Evolutionary conservation across 148 eudicot species (phyloP).

Genomic region (Amaranthus hypochondriacus): DNA sequence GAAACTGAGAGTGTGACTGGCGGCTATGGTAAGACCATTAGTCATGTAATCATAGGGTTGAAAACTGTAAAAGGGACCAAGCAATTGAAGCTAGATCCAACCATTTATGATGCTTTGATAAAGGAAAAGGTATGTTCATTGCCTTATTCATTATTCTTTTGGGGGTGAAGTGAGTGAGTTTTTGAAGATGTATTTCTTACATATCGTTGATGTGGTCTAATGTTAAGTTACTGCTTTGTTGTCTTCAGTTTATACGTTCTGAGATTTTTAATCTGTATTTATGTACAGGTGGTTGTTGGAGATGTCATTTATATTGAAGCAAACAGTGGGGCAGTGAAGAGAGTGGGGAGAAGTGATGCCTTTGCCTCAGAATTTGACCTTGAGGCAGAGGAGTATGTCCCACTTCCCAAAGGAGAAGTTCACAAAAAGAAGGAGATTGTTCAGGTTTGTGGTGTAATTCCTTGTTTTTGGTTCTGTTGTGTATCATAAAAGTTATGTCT

Average conservation of each 20-base stretch:
- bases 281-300: conserved; percentile 89
- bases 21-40: conserved; percentile 94
- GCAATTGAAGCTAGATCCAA: conserved; percentile 93
- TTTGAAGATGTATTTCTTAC: neutral
- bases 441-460: conserved; percentile 49
- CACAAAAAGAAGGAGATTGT: conserved; percentile 98
- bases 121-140: conserved; percentile 72
- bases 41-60: conserved; percentile 91
- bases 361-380: conserved; percentile 99
- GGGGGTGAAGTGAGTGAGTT: neutral
- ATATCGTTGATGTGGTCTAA: neutral
- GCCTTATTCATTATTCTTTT: neutral
- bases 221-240: neutral
- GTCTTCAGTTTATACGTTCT: neutral
- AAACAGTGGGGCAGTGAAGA: conserved; percentile 95
- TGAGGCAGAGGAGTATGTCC: conserved; percentile 99
- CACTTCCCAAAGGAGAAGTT: conserved; percentile 99
- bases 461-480: neutral
- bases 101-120: conserved; percentile 91
- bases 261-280: neutral
- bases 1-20: conserved; percentile 96
- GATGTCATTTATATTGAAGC: conserved; percentile 96
- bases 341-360: conserved; percentile 98
- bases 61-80: conserved; percentile 97
- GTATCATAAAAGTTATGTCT: neutral